Evolutionary conservation across 108 stramenopile genomes (phyloP).

Genomic region (Skeletonema tropicum): DNA sequence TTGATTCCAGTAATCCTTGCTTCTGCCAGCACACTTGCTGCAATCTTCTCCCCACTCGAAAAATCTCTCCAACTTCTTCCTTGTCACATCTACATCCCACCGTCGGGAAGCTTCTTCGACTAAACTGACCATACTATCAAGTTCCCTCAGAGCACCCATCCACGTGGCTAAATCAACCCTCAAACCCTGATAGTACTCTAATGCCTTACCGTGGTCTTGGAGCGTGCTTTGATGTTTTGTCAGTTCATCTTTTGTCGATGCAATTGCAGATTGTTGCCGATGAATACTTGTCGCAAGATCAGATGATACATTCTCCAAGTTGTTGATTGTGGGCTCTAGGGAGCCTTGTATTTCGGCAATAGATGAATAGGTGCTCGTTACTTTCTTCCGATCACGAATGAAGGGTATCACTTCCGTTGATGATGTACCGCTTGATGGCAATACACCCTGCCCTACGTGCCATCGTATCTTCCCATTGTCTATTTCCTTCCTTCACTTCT

Average conservation of each 20-base stretch:
- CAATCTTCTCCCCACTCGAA: conserved; percentile 69
- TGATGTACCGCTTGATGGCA: conserved; percentile 14
- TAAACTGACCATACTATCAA: conserved; percentile 53
- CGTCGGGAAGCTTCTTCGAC: conserved; percentile 49
- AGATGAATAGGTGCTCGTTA: conserved; percentile 7
- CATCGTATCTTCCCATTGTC: conserved; percentile 71
- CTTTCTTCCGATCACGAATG: conserved; percentile 8
- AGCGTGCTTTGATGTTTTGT: conserved; percentile 51
- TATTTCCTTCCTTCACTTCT: conserved; percentile 32
- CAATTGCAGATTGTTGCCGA: conserved; percentile 36
- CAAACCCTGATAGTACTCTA: conserved; percentile 73
- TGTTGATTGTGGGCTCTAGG: conserved; percentile 33
- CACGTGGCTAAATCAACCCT: conserved; percentile 64
- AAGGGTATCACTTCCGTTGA: background rate
- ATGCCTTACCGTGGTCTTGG: conserved; percentile 54
- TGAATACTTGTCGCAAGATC: conserved; percentile 37
- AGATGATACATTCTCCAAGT: conserved; percentile 35
- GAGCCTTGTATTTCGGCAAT: conserved; percentile 45
- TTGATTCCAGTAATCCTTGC: conserved; percentile 41
- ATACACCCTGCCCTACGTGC: conserved; percentile 74
- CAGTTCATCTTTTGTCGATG: conserved; percentile 48
- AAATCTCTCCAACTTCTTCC: conserved; percentile 36
- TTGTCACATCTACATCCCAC: conserved; percentile 45
- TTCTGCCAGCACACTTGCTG: conserved; percentile 46
- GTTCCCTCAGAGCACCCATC: conserved; percentile 76